phyloP scores from a whole-genome alignment of 805 yeast genomes.

The Starmerella geochares region DNA sequence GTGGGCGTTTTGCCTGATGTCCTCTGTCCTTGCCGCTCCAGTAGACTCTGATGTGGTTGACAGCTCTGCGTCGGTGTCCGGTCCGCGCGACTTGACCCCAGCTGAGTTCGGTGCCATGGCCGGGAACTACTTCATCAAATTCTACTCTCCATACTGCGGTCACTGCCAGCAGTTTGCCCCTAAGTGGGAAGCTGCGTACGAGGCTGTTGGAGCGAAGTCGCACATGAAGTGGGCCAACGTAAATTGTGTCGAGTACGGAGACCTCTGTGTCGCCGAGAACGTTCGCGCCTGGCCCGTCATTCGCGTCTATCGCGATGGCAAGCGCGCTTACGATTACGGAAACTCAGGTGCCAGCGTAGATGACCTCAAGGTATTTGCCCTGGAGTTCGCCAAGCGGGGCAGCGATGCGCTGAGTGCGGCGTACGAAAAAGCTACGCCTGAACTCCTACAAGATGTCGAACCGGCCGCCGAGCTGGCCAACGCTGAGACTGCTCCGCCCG shows the following conservation, averaged over 20 bases:
- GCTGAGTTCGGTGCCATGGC: conserved; percentile 26
- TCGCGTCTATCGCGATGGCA: conserved; percentile 44
- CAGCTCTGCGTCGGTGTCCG: background rate
- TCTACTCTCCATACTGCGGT: conserved; percentile 77
- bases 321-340: conserved; percentile 24
- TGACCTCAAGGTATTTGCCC: conserved; percentile 18
- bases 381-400: conserved; percentile 11
- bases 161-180: conserved; percentile 80
- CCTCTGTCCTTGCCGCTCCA: conserved; percentile 1
- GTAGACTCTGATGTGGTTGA: conserved; percentile 3
- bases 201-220: conserved; percentile 30
- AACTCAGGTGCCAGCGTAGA: conserved; percentile 15
- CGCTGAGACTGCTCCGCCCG: background rate
- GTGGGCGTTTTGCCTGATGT: background rate
- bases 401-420: conserved; percentile 14
- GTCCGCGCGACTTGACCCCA: conserved; percentile 17
- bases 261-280: conserved; percentile 61
- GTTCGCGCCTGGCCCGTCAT: conserved; percentile 61
- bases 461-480: background rate
- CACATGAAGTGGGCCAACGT: conserved; percentile 57
- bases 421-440: conserved; percentile 15
- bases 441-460: background rate
- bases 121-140: conserved; percentile 70
- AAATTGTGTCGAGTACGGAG: conserved; percentile 78
- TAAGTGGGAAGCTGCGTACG: conserved; percentile 62